phyloP scores from a whole-genome alignment of 768 basidiomycete genomes.

The Termitomyces sp. region DNA sequence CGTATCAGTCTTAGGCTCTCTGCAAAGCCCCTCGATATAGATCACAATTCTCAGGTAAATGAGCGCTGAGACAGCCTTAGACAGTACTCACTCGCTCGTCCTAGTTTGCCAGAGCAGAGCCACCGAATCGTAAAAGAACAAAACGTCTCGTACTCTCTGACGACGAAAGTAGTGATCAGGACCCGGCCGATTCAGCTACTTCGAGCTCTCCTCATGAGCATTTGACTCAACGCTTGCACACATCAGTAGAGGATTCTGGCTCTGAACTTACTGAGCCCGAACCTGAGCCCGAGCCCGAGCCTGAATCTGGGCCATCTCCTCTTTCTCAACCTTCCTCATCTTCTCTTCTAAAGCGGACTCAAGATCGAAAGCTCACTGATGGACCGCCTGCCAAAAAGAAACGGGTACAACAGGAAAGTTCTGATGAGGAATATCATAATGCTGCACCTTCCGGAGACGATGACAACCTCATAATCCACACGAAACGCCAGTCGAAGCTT shows the following conservation, averaged over 20 bases:
- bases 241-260: constrained; percentile 12
- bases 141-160: constrained; percentile 26
- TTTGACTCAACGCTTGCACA: constrained; percentile 7
- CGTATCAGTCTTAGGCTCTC: constrained; percentile 22
- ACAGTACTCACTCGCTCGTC: not conserved
- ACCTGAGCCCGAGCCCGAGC: constrained; percentile 1
- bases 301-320: constrained; percentile 1
- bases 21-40: constrained; percentile 1
- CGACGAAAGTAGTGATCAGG: constrained; percentile 26
- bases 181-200: constrained; percentile 1
- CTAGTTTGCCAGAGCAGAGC: constrained; percentile 14
- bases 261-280: constrained; percentile 10
- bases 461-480: constrained; percentile 1
- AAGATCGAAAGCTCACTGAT: constrained; percentile 7
- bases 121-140: constrained; percentile 16
- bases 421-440: constrained; percentile 19
- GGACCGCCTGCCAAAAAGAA: constrained; percentile 18
- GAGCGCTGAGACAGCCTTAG: not conserved
- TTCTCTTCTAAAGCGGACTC: constrained; percentile 4
- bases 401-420: constrained; percentile 22
- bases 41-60: constrained; percentile 20
- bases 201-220: constrained; percentile 7
- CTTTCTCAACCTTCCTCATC: constrained; percentile 6
- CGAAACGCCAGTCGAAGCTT: constrained; percentile 17
- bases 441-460: constrained; percentile 13